Evolutionary conservation across 768 basidiomycete species (phyloP).

Genomic region (Suillus hirtellus): DNA sequence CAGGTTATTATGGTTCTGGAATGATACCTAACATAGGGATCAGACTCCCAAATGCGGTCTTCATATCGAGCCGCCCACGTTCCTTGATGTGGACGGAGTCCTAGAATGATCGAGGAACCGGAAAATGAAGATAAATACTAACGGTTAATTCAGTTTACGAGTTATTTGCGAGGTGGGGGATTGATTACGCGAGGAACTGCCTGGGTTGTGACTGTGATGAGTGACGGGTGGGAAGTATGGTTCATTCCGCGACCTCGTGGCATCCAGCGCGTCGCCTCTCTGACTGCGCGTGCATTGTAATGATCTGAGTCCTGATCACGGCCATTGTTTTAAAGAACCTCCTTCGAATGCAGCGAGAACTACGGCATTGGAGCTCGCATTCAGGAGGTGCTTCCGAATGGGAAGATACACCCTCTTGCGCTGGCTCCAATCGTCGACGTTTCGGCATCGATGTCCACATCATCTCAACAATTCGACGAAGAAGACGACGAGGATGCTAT

Average conservation of each 20-base stretch:
- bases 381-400: not conserved
- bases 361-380: not conserved
- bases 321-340: not conserved
- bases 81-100: constrained; percentile 1
- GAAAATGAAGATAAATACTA: constrained; percentile 7
- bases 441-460: not conserved
- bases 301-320: not conserved
- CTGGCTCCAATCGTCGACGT: not conserved
- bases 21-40: not conserved
- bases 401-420: not conserved
- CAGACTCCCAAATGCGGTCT: constrained; percentile 4
- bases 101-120: not conserved
- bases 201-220: constrained; percentile 2
- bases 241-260: constrained; percentile 1
- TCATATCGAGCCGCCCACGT: constrained; percentile 4
- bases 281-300: not conserved
- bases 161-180: not conserved
- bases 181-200: constrained; percentile 4
- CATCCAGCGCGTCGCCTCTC: not conserved
- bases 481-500: not conserved
- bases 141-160: constrained; percentile 8
- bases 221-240: constrained; percentile 1
- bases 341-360: not conserved
- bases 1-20: not conserved
- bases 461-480: not conserved